phyloP scores from a whole-genome alignment of 75 land plant species.

The Picea sitchensis region DNA sequence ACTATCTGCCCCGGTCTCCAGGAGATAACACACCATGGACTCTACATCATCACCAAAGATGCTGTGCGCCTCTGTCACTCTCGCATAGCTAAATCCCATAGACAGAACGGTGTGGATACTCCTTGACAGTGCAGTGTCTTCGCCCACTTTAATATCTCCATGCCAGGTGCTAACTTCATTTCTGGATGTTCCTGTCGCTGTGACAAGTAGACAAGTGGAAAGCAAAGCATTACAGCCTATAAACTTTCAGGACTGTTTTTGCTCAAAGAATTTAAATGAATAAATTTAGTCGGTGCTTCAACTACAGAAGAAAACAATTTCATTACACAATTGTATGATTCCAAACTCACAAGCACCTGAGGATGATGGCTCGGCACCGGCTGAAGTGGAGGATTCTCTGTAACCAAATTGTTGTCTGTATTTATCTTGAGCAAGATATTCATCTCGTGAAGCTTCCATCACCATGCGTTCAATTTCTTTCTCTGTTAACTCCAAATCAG shows the following conservation, averaged over 20 bases:
- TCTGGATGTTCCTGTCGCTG: constrained; percentile 31
- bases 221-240: neutral
- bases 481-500: constrained; percentile 97
- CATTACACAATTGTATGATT: neutral
- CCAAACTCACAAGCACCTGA: constrained; percentile 28
- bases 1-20: constrained; percentile 67
- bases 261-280: neutral
- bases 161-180: constrained; percentile 6
- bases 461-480: constrained; percentile 98
- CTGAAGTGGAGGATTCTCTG: constrained; percentile 79
- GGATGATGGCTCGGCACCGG: constrained; percentile 92
- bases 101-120: constrained; percentile 77
- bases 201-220: neutral
- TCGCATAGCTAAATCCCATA: constrained; percentile 93
- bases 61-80: constrained; percentile 82
- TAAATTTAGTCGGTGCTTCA: neutral
- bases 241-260: neutral
- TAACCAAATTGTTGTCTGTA: constrained; percentile 47
- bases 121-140: constrained; percentile 34
- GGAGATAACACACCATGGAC: constrained; percentile 83
- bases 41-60: constrained; percentile 97
- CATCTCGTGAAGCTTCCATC: constrained; percentile 96
- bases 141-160: constrained; percentile 4
- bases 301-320: constrained; percentile 1
- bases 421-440: constrained; percentile 68